Base-by-base conservation (phyloP, 306 rosid genomes). In the Vigna radiata region DNA sequence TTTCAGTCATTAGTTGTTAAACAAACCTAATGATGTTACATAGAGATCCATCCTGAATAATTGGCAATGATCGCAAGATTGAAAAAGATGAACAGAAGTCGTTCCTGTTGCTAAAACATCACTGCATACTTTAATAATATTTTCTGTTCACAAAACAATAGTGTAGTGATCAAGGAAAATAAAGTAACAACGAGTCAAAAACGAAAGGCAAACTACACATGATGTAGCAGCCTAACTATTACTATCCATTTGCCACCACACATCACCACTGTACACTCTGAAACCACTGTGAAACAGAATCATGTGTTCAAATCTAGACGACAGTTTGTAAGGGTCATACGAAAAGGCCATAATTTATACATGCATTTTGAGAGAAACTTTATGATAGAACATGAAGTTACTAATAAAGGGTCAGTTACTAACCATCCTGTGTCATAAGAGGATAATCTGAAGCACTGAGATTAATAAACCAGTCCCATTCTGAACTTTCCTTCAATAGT, bases 391-490 rank as follows among this genome's bases (percentile, higher is more conserved):
- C 43, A 73, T 68, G 58, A 78, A 61, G 9, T 58, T 62, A 81
- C 56, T 50, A 44, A 75, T 27, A 72, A 59, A 54, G 75, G 62
- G 15, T 70, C 12, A 68, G 56, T 58, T 50, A 85, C 97, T 86
- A 78, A 95, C 98, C 99, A 80, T 95, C 89, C 90, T 95, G 99
- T 68, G 97, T 95, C 83, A 95, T 86, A 49, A 95, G 93, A 75
- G 99, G 99, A 86, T 95, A 95, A 87, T 95, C 99, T 6, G 98
- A 95, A 29, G 99, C 99, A 86, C 99, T 95, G 64, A 95, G 93
- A 77, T 95, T 95, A 81, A 95, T 88, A 75, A 95, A 91, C 98
- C 98, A 95, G 86, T 95, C 89, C 89, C 89, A 86, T 68, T 80
- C 77, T 2, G 83, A 81, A 76, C 85, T 86, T 86, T 95, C 97